These are phyloP conservation scores for Yamadazyma dushanensis DNA, from an alignment of 1,139 yeast species.

Conservation along the genomic window DNA sequence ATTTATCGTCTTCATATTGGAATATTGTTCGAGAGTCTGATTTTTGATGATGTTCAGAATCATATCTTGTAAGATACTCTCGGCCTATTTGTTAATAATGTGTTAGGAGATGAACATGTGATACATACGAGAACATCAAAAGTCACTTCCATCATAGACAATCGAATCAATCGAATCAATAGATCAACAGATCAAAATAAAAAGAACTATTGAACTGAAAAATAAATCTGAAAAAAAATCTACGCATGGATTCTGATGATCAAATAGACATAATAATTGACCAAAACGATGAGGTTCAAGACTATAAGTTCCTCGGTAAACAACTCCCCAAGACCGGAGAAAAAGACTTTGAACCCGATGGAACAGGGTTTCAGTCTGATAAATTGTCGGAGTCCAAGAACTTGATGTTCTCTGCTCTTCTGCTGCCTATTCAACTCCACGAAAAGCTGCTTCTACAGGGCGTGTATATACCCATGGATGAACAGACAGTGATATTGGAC, in stretches of 20 bases:
- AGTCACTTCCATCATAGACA: constrained; percentile 11
- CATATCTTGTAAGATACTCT: constrained; percentile 35
- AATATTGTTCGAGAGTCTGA: constrained; percentile 30
- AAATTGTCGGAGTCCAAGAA: constrained; percentile 56
- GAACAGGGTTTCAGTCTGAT: constrained; percentile 58
- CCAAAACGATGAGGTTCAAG: constrained; percentile 64
- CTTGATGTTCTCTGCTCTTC: constrained; percentile 74
- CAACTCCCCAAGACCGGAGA: constrained; percentile 59
- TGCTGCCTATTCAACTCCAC: constrained; percentile 58
- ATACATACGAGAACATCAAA: constrained; percentile 12
- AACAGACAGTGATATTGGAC: constrained; percentile 42
- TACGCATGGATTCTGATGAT: constrained; percentile 11
- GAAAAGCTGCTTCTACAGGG: constrained; percentile 47
- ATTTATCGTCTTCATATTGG: constrained; percentile 24
- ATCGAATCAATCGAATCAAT: background rate
- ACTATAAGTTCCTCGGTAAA: constrained; percentile 28
- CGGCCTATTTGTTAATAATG: constrained; percentile 21
- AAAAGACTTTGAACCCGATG: constrained; percentile 86
- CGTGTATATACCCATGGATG: constrained; percentile 45
- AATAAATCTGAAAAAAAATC: too few relatives aligned
- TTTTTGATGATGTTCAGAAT: constrained; percentile 35
- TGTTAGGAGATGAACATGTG: too few relatives aligned
- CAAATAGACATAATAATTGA: constrained; percentile 14
- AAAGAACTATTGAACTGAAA: too few relatives aligned
- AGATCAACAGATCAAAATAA: background rate